Evolutionary conservation across 2,329 filamentous ascomycete species (phyloP).

Genomic region (Fusarium anguioides): DNA sequence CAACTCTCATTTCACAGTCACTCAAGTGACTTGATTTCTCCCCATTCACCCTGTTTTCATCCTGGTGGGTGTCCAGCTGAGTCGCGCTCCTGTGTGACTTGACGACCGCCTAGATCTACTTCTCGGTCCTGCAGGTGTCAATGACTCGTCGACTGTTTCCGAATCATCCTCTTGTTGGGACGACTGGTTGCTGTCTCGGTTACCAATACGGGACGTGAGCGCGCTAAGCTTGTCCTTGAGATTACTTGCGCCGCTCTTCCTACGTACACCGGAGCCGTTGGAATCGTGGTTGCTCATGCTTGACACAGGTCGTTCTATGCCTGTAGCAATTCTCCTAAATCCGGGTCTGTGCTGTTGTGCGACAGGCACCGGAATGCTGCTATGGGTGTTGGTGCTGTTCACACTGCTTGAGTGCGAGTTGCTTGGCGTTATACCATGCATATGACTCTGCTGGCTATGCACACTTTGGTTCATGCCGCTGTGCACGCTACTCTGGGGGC

Average conservation of each 20-base stretch:
- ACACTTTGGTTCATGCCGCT: slow-evolving; percentile 36
- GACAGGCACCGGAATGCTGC: slow-evolving; percentile 25
- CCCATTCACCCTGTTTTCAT: slow-evolving; percentile 25
- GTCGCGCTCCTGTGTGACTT: slow-evolving; percentile 32
- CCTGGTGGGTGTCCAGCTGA: slow-evolving; percentile 32
- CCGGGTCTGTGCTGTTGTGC: slow-evolving; percentile 35
- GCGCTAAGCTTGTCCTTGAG: slow-evolving; percentile 53
- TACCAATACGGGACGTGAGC: slow-evolving; percentile 47
- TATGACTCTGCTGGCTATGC: slow-evolving; percentile 19
- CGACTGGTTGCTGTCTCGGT: slow-evolving; percentile 35
- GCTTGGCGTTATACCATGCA: slow-evolving; percentile 23
- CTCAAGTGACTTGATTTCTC: slow-evolving; percentile 4
- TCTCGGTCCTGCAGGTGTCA: slow-evolving; percentile 18
- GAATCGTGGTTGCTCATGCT: slow-evolving; percentile 47
- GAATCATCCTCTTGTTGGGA: slow-evolving; percentile 38
- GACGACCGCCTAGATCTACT: slow-evolving; percentile 35
- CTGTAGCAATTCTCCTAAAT: slow-evolving; percentile 40
- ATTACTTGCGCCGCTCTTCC: slow-evolving; percentile 47
- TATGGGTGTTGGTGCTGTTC: slow-evolving; percentile 33
- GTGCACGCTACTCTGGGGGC: slow-evolving; percentile 42
- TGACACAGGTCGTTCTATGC: slow-evolving; percentile 47
- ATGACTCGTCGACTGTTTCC: slow-evolving; percentile 36
- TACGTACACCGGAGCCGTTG: slow-evolving; percentile 38
- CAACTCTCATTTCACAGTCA: slow-evolving; percentile 9
- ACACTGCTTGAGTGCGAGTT: slow-evolving; percentile 18